These are phyloP conservation scores for Neurospora sp. DNA, from an alignment of 495 filamentous ascomycete genomes.

Conservation along the genomic window DNA sequence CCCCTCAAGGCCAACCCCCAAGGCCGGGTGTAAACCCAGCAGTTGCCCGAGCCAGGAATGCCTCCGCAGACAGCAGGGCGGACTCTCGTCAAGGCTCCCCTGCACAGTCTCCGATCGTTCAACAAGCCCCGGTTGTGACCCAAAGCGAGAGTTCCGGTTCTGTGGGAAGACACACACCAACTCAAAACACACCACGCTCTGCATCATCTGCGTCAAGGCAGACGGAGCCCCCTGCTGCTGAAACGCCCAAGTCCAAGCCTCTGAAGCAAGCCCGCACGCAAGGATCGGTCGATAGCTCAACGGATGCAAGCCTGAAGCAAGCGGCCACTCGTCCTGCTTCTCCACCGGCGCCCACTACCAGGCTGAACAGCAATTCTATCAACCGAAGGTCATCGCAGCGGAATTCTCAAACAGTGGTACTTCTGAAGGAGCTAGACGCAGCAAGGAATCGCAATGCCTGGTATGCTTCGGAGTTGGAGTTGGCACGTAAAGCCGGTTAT, in stretches of 20 bases:
- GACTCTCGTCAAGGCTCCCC: constrained; percentile 27
- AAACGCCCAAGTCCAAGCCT: constrained; percentile 23
- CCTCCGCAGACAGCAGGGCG: constrained; percentile 29
- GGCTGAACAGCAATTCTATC: constrained; percentile 41
- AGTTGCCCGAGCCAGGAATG: constrained; percentile 23
- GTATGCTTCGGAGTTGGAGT: constrained; percentile 89
- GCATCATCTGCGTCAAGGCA: constrained; percentile 2
- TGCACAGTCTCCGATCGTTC: constrained; percentile 43
- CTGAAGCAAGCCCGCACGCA: constrained; percentile 29
- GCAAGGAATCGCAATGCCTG: constrained; percentile 82
- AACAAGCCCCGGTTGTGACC: constrained; percentile 31
- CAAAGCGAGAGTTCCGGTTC: constrained; percentile 35
- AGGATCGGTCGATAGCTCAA: constrained; percentile 41
- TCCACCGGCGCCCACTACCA: constrained; percentile 36
- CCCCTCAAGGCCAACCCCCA: constrained; percentile 78
- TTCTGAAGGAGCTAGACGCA: constrained; percentile 75
- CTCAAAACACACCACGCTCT: constrained; percentile 9
- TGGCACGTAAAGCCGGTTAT: constrained; percentile 84
- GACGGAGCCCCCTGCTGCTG: constrained; percentile 16
- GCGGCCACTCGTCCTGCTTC: constrained; percentile 34
- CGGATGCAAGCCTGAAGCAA: constrained; percentile 33
- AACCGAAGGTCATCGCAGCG: constrained; percentile 38
- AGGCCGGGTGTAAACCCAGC: constrained; percentile 40
- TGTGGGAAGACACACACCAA: constrained; percentile 56
- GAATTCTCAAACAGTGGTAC: constrained; percentile 48